Percentiles rank a stretch among this genome's conserved stretches.
These are phyloP conservation scores for Colletotrichum spinosum DNA, from an alignment of 2,329 filamentous ascomycete species.

Conservation along the genomic window DNA sequence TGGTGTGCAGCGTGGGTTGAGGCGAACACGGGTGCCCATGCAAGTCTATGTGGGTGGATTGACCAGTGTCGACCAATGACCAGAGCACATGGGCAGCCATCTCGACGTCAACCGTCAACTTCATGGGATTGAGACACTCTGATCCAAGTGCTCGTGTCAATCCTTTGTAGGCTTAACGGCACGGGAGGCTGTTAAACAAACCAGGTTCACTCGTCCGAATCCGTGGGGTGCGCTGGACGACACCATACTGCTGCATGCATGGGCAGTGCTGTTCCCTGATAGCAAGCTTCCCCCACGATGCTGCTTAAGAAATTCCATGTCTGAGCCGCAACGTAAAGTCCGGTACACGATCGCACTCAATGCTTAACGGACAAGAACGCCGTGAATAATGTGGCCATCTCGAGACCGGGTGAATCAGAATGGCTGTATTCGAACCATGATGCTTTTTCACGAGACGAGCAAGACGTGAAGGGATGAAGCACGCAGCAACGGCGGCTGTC, in stretches of 20 bases:
- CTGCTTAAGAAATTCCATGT: conserved; percentile 1
- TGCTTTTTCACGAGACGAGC: not conserved
- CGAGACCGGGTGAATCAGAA: no score
- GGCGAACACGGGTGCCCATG: conserved; percentile 28
- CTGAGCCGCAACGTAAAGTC: not conserved
- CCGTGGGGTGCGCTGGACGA: conserved; percentile 13
- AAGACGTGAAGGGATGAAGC: no score
- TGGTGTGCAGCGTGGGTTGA: conserved; percentile 21
- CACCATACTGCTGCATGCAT: not conserved
- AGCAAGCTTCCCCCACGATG: conserved; percentile 8
- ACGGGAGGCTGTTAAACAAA: conserved; percentile 25
- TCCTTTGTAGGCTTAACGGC: conserved; percentile 25
- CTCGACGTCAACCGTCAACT: conserved; percentile 23
- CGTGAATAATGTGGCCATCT: no score
- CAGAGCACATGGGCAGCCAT: conserved; percentile 53
- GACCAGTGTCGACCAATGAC: conserved; percentile 52
- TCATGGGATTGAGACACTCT: conserved; percentile 6
- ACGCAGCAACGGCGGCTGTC: not conserved
- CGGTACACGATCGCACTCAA: not conserved
- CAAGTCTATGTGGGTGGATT: conserved; percentile 31
- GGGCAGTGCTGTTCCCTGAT: conserved; percentile 1
- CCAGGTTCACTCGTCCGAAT: conserved; percentile 16
- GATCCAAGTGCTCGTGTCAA: conserved; percentile 33
- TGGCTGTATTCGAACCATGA: no score
- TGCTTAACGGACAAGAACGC: not conserved